Base-by-base conservation (phyloP, 2,329 filamentous ascomycete species). In the Fusarium ramigenum region DNA sequence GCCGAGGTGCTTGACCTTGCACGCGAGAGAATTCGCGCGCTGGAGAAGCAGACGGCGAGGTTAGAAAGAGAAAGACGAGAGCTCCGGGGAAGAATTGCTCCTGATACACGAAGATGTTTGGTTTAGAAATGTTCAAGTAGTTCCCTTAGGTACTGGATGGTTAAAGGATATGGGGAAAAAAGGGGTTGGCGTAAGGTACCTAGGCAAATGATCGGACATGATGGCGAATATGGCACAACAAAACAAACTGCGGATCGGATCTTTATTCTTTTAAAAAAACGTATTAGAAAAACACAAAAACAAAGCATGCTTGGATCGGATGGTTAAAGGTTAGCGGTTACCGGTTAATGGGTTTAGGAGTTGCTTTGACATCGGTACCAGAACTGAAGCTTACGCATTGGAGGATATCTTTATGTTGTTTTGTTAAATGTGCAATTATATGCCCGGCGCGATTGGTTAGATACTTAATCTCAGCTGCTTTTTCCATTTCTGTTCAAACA, bases 1-100 rank as follows among this genome's bases (percentile, higher is more conserved):
- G 84, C 83, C 40, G 83, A 85, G 71, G 83, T 85, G 42, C 79
- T 85, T n/a, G 84, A 86, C 32, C 82, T 85, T 70, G 84, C 84
- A 2, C 79, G 83, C 39, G 79, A 82, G 49, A 80, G 84, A 59
- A 86, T 86, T 60, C 76, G 80, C 58, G 65, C 78, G 12, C 77
- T 86, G 16, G 83, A 85, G 73, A 77, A 79, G 57, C 82, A 85
- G 68, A 81, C 81, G 34, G 75, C 75, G 5, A 75, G 76, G 49
- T 72, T 84, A 39, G 80, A 84, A 74, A 79, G 77, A 57, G 82
- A 84, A 72, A 77, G 81, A 60, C 77, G 81, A 67, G 81, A 83
- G 73, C 52, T 78, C 19, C 64, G 73, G 43, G 64, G 66, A 28
- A 52, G 68, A 21, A 66, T 77, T 9, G 69, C 60, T 40, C 53